Evolutionary conservation across 495 filamentous ascomycete species (phyloP), one percentile per base, ranked within the genome.

Genomic region (Penicillium diatomitis): DNA sequence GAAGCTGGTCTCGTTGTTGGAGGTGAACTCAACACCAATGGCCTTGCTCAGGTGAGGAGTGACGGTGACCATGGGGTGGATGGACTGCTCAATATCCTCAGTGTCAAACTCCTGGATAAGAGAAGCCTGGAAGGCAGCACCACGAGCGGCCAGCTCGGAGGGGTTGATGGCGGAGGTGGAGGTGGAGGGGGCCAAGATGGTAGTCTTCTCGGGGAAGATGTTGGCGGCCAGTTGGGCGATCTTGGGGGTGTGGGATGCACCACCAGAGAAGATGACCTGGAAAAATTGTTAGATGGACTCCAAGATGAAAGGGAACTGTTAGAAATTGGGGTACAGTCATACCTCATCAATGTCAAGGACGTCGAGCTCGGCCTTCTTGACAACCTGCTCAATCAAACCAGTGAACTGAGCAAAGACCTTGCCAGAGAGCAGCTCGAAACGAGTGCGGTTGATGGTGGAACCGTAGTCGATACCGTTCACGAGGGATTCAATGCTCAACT

Each of bases 21-120:
- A 75, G 38, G 81, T 71, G 51, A 87, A 78, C 52, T 95, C 75
- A 12, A 96, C 85, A 60, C 92, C 92, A 49, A 98, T 88, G 28
- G 91, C 86, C 57, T 88, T 86, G 53, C 76, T 75, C 50, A 95
- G 79, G 69, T 98, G 92, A 36, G 90, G 87, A 32, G 91, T 90
- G 11, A 87, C 90, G 10, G 92, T 97, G 45, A 98, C 89, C 62
- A 88, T 86, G 34, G 92, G 88, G 75, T 98, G 92, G 37, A 88
- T 94, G 8, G 87, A 94, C 70, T 96, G 88, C 61, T 90, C 86
- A 54, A 98, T 95, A 63, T 98, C 94, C 46, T 90, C 87, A 47
- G 77, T 70, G 46, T 97, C 92, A 65, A 92, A 97, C 62, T 90
- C 90, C 61, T 86, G 81, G 62, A 98, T 86, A 42, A 98, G 71